Percentiles rank a stretch among this genome's conserved stretches.
phyloP scores from a whole-genome alignment of 805 yeast genomes.

The Candida pseudofarinosa region DNA sequence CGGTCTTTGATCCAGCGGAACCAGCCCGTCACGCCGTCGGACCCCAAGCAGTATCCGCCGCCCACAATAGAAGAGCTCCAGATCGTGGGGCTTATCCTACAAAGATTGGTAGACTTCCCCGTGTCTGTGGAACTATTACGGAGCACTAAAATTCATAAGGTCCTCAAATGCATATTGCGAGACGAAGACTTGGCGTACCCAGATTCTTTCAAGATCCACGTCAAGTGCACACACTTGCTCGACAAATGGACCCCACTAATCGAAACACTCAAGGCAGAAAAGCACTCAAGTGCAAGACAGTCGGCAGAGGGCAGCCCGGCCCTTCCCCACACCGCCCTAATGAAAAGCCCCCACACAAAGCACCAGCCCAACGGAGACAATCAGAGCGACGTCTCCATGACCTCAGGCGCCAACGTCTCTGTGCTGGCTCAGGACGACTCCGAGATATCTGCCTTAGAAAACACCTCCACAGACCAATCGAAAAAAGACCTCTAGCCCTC shows the following conservation, averaged over 20 bases:
- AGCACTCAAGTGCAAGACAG: constrained; percentile 7
- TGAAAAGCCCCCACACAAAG: neutral
- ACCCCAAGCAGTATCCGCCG: constrained; percentile 28
- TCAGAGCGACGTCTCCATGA: neutral
- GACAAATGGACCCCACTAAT: constrained; percentile 38
- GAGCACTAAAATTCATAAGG: constrained; percentile 49
- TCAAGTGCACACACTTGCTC: constrained; percentile 38
- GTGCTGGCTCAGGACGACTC: constrained; percentile 17
- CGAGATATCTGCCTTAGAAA: constrained; percentile 21
- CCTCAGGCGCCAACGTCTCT: neutral
- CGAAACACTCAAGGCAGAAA: constrained; percentile 32
- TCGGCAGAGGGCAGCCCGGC: constrained; percentile 1
- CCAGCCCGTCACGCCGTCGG: constrained; percentile 36
- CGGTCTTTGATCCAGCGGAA: constrained; percentile 45
- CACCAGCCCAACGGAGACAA: neutral
- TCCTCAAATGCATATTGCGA: constrained; percentile 44
- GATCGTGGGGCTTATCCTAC: constrained; percentile 36
- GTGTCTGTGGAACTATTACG: constrained; percentile 37
- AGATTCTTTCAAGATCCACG: constrained; percentile 44
- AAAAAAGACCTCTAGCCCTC: neutral
- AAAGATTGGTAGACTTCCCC: constrained; percentile 40
- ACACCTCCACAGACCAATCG: neutral
- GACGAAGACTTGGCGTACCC: constrained; percentile 37
- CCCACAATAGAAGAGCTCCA: constrained; percentile 44
- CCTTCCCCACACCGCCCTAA: neutral